These are phyloP conservation scores for Chaetoceros muelleri DNA, from an alignment of 108 stramenopile genomes.

Conservation along the genomic window DNA sequence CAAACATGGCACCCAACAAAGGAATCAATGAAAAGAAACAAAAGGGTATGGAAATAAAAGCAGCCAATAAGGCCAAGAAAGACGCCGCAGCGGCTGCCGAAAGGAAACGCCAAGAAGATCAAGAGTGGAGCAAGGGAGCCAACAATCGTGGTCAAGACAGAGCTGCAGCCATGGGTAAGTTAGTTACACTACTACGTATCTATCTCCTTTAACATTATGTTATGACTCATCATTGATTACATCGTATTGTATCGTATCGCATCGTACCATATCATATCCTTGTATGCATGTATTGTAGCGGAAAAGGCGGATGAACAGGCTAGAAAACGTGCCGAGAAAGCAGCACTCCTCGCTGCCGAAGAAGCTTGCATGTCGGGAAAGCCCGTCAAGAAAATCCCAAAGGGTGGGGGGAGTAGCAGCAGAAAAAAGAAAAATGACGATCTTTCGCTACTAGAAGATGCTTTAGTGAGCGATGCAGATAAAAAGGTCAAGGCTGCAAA, in stretches of 20 bases:
- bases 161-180: slow-evolving; percentile 33
- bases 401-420: slow-evolving; percentile 7
- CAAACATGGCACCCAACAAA: slow-evolving; percentile 14
- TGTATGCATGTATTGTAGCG: slow-evolving; percentile 11
- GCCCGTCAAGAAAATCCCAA: slow-evolving; percentile 19
- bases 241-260: not conserved
- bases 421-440: slow-evolving; percentile 55
- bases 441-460: slow-evolving; percentile 56
- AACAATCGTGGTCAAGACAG: slow-evolving; percentile 30
- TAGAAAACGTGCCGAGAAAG: slow-evolving; percentile 59
- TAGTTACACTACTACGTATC: not conserved
- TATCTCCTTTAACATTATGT: not conserved
- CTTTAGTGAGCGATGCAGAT: slow-evolving; percentile 66
- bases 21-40: slow-evolving; percentile 49
- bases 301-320: slow-evolving; percentile 75
- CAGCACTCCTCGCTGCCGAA: slow-evolving; percentile 53
- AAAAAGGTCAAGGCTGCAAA: slow-evolving; percentile 67
- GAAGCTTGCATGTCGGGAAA: slow-evolving; percentile 42
- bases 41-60: slow-evolving; percentile 56
- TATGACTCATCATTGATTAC: not conserved
- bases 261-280: not conserved
- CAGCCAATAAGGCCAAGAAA: slow-evolving; percentile 48
- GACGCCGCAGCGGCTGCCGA: slow-evolving; percentile 33
- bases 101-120: slow-evolving; percentile 28
- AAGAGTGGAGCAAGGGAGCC: slow-evolving; percentile 63